These are phyloP conservation scores for Fagopyrum tataricum DNA, from an alignment of 148 eudicot genomes.

Conservation along the genomic window DNA sequence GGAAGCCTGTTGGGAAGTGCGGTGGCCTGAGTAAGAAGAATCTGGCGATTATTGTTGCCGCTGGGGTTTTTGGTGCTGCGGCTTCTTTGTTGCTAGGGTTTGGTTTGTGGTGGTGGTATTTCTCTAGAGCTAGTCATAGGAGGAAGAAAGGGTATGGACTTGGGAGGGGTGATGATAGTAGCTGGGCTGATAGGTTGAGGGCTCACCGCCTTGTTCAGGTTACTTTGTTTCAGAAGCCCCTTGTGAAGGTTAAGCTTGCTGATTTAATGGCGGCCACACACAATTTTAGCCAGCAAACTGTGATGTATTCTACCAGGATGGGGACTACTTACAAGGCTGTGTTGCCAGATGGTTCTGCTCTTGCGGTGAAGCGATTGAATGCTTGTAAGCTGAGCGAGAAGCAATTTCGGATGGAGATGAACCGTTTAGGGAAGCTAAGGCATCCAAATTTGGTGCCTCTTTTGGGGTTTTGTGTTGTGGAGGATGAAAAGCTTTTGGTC, in stretches of 20 bases:
- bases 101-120: conserved; percentile 55
- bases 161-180: conserved; percentile 31
- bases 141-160: conserved; percentile 34
- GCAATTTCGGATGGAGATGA: conserved; percentile 49
- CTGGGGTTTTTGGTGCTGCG: conserved; percentile 50
- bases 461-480: conserved; percentile 55
- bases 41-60: conserved; percentile 48
- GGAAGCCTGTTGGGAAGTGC: conserved; percentile 36
- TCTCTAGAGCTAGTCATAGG: conserved; percentile 20
- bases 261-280: conserved; percentile 53
- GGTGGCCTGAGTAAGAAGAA: conserved; percentile 50
- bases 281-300: conserved; percentile 29
- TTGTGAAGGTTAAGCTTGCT: conserved; percentile 50
- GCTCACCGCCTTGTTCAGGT: conserved; percentile 56
- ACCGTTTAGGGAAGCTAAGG: conserved; percentile 44
- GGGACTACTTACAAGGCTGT: conserved; percentile 60
- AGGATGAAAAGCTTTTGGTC: conserved; percentile 61
- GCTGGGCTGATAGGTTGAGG: conserved; percentile 47
- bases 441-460: conserved; percentile 61
- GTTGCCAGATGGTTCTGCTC: conserved; percentile 52
- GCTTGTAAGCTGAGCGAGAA: conserved; percentile 43
- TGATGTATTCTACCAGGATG: conserved; percentile 36
- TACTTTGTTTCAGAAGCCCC: conserved; percentile 49
- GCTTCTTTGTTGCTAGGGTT: conserved; percentile 44
- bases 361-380: conserved; percentile 51